Evolutionary conservation across 257 asterid species (phyloP), one percentile per base, ranked within the genome.

Genomic region (Rubia yunnanensis): DNA sequence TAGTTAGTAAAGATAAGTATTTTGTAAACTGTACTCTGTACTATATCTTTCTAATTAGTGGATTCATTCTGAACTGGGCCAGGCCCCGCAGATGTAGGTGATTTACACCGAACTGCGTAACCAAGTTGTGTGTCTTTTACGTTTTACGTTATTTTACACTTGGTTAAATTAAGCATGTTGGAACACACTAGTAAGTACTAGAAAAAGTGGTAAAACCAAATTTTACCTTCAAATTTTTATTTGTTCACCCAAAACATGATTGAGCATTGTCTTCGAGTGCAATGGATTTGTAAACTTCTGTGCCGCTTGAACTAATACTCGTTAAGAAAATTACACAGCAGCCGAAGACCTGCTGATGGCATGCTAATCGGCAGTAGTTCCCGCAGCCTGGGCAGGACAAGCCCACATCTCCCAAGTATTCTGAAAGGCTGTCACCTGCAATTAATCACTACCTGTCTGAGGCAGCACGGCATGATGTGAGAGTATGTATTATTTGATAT

Each of bases 401-500:
- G 71, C 91, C 95, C 56, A 75, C 87, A 71, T 80, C 95, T 55
- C 90, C 95, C 23, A 94, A 86, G 83, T 94, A 94, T 74, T 90
- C 99, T 27, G 97, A 88, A 46, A 88, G 91, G 75, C 96, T 94
- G 72, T 90, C 99, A 54, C 97, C 99, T 72, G 94, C 97, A 67
- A 94, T 94, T 67, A 94, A 94, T 70, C 92, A 90, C 70, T 94
- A 94, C 70, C 88, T 94, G 66, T 77, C 92, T 75, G 99, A 94
- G 79, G 96, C 99, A 7, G 92, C 97, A 69, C 91, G 95, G 61
- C 97, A 82, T 65, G 99, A 94, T 80, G 96, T 90, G 82, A 94
- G 96, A 70, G 99, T 94, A 88, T 58, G 94, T 84, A 31, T 4
- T 34, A 55, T 22, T n/a, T 57, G 64, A 36, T 31, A 30, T 41